A percentile compares a stretch with the other conserved stretches of the same genome.
Conservation (phyloP, 2,329 filamentous ascomycete species). For the Epichloe sibirici region DNA sequence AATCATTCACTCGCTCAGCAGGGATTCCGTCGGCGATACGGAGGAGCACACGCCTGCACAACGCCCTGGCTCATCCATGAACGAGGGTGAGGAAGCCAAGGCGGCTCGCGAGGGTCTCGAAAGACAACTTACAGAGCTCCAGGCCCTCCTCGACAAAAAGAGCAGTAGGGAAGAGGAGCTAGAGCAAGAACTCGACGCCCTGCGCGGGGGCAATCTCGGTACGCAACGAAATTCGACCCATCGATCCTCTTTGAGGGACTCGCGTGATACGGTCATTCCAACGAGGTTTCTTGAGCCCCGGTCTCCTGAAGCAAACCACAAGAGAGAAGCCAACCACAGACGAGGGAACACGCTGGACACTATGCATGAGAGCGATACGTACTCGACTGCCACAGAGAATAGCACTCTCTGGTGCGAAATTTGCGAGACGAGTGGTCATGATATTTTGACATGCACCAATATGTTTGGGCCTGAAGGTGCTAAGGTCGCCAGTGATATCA, state of each 20-base stretch:
- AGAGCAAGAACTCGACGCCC: constrained; percentile 62
- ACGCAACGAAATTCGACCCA: constrained; percentile 24
- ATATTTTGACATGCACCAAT: constrained; percentile 87
- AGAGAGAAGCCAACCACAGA: constrained; percentile 22
- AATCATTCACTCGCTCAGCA: constrained; percentile 90
- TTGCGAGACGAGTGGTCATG: constrained; percentile 82
- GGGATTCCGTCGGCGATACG: constrained; percentile 48
- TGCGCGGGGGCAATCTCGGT: constrained; percentile 34
- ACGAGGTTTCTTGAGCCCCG: constrained; percentile 36
- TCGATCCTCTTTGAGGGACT: constrained; percentile 50
- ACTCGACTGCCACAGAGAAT: constrained; percentile 59
- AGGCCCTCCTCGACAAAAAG: constrained; percentile 61
- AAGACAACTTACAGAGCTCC: constrained; percentile 67
- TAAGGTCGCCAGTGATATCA: constrained; percentile 20
- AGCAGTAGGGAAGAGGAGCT: constrained; percentile 68
- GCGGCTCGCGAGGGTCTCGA: constrained; percentile 54
- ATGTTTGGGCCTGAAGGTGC: constrained; percentile 53
- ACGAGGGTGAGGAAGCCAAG: constrained; percentile 15
- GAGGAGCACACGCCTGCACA: constrained; percentile 20
- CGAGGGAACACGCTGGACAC: constrained; percentile 45
- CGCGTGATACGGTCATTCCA: constrained; percentile 51
- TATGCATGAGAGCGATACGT: constrained; percentile 58
- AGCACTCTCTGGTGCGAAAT: constrained; percentile 86
- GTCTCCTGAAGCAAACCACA: constrained; percentile 34
- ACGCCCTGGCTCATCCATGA: constrained; percentile 24